phyloP scores from a whole-genome alignment of 768 basidiomycete species.

The Russula olivacea region DNA sequence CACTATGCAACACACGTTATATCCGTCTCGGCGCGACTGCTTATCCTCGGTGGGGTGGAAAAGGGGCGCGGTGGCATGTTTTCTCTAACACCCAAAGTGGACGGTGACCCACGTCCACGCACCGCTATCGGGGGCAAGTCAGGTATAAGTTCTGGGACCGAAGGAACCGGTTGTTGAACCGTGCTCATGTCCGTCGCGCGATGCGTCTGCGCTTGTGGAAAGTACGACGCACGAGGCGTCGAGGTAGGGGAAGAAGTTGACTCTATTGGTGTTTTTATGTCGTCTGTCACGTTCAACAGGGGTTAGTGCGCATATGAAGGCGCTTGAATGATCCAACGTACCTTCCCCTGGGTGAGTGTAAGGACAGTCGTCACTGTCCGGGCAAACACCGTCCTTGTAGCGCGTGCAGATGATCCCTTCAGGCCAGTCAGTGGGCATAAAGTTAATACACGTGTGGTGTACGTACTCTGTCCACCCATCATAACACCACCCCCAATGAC shows the following conservation, averaged over 20 bases:
- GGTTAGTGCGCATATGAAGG: not conserved
- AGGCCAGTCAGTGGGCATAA: not conserved
- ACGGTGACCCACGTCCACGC: not conserved
- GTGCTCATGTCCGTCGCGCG: not conserved
- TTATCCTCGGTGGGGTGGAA: conserved; percentile 21
- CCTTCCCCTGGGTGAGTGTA: conserved; percentile 27
- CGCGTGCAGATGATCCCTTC: conserved; percentile 29
- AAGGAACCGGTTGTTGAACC: not conserved
- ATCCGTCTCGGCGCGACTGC: conserved; percentile 3
- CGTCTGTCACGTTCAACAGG: not conserved
- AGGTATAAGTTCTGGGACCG: conserved; percentile 4
- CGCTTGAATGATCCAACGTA: not conserved
- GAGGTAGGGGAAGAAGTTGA: not conserved
- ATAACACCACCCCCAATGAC: conserved; percentile 76
- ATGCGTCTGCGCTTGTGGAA: not conserved
- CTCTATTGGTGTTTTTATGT: conserved; percentile 2
- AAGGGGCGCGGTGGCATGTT: conserved; percentile 18
- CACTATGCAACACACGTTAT: not conserved
- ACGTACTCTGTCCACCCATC: conserved; percentile 41
- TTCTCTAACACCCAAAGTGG: not conserved
- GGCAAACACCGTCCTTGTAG: conserved; percentile 29
- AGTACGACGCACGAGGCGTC: conserved; percentile 17
- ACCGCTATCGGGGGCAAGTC: not conserved
- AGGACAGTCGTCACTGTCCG: conserved; percentile 29
- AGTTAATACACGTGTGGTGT: not conserved